These are phyloP conservation scores for Pseudopithomyces chartarum DNA, from an alignment of 2,329 filamentous ascomycete species.

Conservation along the genomic window DNA sequence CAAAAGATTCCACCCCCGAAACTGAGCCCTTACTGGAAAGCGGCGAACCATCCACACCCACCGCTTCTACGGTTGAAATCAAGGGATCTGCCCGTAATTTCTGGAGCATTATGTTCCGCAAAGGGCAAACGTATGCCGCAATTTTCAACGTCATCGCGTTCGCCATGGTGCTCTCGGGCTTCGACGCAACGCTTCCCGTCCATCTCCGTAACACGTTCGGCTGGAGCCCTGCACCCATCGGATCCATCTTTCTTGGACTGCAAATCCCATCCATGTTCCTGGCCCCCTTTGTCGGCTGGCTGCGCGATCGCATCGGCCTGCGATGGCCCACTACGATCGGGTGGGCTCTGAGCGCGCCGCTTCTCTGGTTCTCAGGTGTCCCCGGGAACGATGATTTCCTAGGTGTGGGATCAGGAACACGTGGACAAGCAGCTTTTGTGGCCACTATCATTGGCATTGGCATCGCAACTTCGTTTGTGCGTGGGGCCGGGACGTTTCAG, in stretches of 20 bases:
- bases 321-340: background rate
- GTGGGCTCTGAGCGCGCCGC: background rate
- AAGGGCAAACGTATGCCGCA: background rate
- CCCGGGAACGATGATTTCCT: background rate
- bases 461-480: background rate
- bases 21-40: background rate
- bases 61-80: background rate
- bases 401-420: background rate
- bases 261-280: slow-evolving; percentile 1
- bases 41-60: background rate
- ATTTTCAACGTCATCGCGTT: background rate
- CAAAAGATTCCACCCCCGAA: background rate
- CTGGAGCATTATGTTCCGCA: background rate
- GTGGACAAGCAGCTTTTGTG: background rate
- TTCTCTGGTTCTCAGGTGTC: background rate
- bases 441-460: background rate
- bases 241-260: background rate
- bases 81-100: background rate
- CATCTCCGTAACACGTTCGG: background rate
- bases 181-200: background rate
- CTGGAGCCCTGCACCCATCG: background rate
- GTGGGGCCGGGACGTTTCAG: background rate
- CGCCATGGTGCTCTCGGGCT: background rate
- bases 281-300: background rate
- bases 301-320: background rate